Percentiles rank a stretch among this genome's conserved stretches.
Conservation (phyloP, 192 early-diverging fungal genomes). For the Kappamyces sp. region DNA sequence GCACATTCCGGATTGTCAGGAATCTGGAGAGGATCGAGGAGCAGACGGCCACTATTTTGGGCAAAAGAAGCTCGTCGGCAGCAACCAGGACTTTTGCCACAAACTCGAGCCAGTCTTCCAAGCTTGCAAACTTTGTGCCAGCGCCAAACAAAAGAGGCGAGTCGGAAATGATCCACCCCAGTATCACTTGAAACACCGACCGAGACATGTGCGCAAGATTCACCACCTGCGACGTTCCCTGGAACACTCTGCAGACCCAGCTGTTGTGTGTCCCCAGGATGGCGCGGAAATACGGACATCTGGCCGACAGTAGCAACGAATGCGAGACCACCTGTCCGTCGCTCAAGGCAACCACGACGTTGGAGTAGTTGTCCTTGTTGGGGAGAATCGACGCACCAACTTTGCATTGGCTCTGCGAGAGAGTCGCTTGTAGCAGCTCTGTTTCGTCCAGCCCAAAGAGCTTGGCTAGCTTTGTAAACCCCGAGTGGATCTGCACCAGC, state of each 20-base stretch:
- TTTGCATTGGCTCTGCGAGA: slow-evolving; percentile 8
- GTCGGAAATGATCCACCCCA: slow-evolving; percentile 53
- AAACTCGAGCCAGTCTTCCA: slow-evolving; percentile 43
- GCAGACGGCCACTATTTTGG: slow-evolving; percentile 32
- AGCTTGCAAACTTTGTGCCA: slow-evolving; percentile 23
- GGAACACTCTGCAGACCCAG: slow-evolving; percentile 38
- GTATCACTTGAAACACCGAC: slow-evolving; percentile 45
- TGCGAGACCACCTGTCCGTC: slow-evolving; percentile 34
- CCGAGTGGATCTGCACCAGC: slow-evolving; percentile 2
- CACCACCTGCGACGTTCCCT: slow-evolving; percentile 24
- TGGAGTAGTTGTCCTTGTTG: neutral
- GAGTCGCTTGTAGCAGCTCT: no score
- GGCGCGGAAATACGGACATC: slow-evolving; percentile 63
- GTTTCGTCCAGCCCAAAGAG: slow-evolving; percentile 16
- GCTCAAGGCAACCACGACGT: slow-evolving; percentile 29
- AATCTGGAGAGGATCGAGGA: slow-evolving; percentile 19
- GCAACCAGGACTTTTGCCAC: slow-evolving; percentile 51
- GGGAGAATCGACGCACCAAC: slow-evolving; percentile 9
- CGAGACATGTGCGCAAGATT: slow-evolving; percentile 43
- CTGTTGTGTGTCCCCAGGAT: slow-evolving; percentile 40
- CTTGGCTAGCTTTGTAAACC: slow-evolving; percentile 17
- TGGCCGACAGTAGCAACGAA: slow-evolving; percentile 45
- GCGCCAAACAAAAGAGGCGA: slow-evolving; percentile 24
- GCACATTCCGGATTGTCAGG: slow-evolving; percentile 44
- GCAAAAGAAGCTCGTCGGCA: slow-evolving; percentile 59